Evolutionary conservation across 2,329 filamentous ascomycete genomes (phyloP).

Genomic region (Fusarium camptoceras): DNA sequence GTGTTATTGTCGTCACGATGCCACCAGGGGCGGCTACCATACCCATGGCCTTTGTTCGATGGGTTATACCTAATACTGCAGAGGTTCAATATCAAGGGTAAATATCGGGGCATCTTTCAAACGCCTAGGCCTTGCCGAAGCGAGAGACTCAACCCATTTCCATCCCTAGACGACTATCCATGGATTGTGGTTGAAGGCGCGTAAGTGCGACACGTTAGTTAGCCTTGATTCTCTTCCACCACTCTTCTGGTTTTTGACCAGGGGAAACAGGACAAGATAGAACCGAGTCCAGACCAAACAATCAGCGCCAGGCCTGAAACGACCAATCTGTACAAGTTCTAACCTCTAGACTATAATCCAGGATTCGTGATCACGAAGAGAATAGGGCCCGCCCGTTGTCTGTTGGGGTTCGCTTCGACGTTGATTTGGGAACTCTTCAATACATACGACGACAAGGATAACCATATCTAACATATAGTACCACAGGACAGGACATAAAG

Average conservation of each 20-base stretch:
- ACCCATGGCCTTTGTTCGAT: constrained; percentile 24
- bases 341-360: constrained; percentile 17
- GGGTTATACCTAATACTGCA: constrained; percentile 9
- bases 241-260: constrained; percentile 20
- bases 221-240: constrained; percentile 16
- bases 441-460: constrained; percentile 30
- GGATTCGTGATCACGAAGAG: constrained; percentile 20
- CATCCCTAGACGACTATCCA: constrained; percentile 16
- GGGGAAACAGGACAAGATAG: constrained; percentile 17
- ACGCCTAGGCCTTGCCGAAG: constrained; percentile 24
- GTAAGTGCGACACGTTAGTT: constrained; percentile 34
- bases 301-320: constrained; percentile 27
- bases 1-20: constrained; percentile 47
- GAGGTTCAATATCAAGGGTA: constrained; percentile 7
- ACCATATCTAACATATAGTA: constrained; percentile 8
- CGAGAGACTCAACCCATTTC: constrained; percentile 27
- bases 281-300: constrained; percentile 31
- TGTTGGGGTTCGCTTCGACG: constrained; percentile 16
- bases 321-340: constrained; percentile 33
- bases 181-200: constrained; percentile 30
- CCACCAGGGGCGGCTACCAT: constrained; percentile 31
- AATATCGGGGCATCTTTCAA: constrained; percentile 16
- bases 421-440: constrained; percentile 30
- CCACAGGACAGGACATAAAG: constrained; percentile 11
- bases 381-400: constrained; percentile 32